These are phyloP conservation scores for Fusarium subglutinans DNA, from an alignment of 2,329 filamentous ascomycete genomes.

Conservation along the genomic window DNA sequence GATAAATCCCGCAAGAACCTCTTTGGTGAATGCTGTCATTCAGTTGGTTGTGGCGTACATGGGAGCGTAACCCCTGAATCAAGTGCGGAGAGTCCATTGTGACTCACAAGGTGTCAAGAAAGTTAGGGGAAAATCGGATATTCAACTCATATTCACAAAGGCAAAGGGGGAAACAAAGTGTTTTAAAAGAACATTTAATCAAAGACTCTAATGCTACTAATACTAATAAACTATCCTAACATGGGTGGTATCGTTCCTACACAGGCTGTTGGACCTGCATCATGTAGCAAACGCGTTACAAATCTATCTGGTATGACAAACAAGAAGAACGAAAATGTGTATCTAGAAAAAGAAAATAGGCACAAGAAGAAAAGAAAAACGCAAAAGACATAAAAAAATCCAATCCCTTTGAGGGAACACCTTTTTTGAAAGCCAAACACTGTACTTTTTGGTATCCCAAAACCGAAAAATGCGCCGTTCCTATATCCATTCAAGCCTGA, in stretches of 20 bases:
- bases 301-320: conserved; percentile 38
- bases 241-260: conserved; percentile 38
- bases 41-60: not conserved
- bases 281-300: conserved; percentile 33
- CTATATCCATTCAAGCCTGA: conserved; percentile 32
- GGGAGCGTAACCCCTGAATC: not conserved
- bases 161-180: not conserved
- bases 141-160: not conserved
- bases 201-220: conserved; percentile 23
- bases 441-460: conserved; percentile 41
- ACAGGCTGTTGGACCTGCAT: conserved; percentile 37
- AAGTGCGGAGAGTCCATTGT: not conserved
- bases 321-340: conserved; percentile 15
- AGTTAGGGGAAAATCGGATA: not conserved
- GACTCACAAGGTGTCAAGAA: not conserved
- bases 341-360: conserved; percentile 13
- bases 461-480: conserved; percentile 34
- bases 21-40: not conserved
- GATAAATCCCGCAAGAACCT: not conserved
- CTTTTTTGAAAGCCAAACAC: conserved; percentile 31
- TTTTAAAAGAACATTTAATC: conserved; percentile 6
- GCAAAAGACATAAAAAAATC: not conserved
- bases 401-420: conserved; percentile 10
- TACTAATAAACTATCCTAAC: conserved; percentile 34
- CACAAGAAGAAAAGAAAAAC: not conserved